Percentiles rank a stretch among this genome's conserved stretches.
Conservation (phyloP, 805 yeast species). For the Starmerella vitae region DNA sequence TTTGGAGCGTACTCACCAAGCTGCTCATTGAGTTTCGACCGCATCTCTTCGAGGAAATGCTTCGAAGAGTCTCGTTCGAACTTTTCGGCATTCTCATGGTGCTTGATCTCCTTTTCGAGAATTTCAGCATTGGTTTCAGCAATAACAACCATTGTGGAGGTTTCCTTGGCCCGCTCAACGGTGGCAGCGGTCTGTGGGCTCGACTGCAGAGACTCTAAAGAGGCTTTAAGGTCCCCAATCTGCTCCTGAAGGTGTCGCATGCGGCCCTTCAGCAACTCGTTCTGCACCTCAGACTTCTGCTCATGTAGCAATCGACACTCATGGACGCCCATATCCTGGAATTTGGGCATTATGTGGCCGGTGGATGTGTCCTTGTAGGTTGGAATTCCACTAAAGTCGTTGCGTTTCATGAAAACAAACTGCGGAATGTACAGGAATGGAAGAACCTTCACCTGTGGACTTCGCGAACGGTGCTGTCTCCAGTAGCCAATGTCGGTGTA, state of each 20-base stretch:
- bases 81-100: neutral
- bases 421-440: conserved; percentile 59
- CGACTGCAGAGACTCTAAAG: conserved; percentile 24
- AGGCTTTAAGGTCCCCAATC: conserved; percentile 24
- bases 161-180: conserved; percentile 2
- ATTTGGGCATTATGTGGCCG: conserved; percentile 30
- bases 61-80: neutral
- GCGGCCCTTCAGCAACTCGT: conserved; percentile 22
- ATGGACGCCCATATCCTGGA: conserved; percentile 46
- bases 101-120: conserved; percentile 4
- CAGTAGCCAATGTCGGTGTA: conserved; percentile 48
- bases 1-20: neutral
- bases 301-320: conserved; percentile 37
- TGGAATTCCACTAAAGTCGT: conserved; percentile 34
- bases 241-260: conserved; percentile 24
- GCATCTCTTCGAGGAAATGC: neutral
- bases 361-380: conserved; percentile 22
- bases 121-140: conserved; percentile 4
- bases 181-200: neutral
- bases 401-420: conserved; percentile 55
- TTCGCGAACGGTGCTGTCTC: conserved; percentile 2
- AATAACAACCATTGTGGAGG: conserved; percentile 5
- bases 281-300: conserved; percentile 24
- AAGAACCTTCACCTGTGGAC: conserved; percentile 33
- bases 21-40: neutral